These are phyloP conservation scores for Bocquillonia castaneifolia DNA, from an alignment of 441 rosid genomes.

Conservation along the genomic window DNA sequence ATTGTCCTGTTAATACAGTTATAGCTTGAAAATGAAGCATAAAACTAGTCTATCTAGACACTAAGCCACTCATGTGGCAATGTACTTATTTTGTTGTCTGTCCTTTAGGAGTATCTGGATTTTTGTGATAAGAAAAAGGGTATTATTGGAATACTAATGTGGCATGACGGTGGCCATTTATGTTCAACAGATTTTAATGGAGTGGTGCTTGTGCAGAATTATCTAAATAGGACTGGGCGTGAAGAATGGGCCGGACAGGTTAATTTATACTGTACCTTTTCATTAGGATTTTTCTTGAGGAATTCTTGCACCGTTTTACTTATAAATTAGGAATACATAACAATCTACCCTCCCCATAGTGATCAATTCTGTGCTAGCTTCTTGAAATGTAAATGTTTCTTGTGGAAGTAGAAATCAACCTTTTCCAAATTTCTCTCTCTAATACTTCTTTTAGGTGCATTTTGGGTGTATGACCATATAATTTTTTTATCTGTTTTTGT, in stretches of 20 bases:
- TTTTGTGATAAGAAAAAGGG: not conserved
- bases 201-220: slow-evolving; percentile 76
- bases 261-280: slow-evolving; percentile 10
- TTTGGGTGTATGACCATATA: not conserved
- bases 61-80: not conserved
- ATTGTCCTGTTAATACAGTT: not conserved
- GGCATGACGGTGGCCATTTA: slow-evolving; percentile 16
- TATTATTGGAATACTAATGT: slow-evolving; percentile 5
- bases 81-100: not conserved
- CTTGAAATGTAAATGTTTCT: not conserved
- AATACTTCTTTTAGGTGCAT: not conserved
- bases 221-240: slow-evolving; percentile 75
- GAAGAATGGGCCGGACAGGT: slow-evolving; percentile 94
- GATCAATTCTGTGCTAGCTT: not conserved
- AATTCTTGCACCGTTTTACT: not conserved
- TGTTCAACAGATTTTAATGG: slow-evolving; percentile 86
- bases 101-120: not conserved
- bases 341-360: not conserved
- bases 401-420: not conserved
- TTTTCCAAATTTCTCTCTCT: not conserved
- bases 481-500: not conserved
- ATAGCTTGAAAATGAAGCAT: not conserved
- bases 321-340: slow-evolving; percentile 1
- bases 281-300: not conserved
- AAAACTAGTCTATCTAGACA: not conserved